phyloP scores from a whole-genome alignment of 2,329 filamentous ascomycete genomes.

The Botrytis cinerea region DNA sequence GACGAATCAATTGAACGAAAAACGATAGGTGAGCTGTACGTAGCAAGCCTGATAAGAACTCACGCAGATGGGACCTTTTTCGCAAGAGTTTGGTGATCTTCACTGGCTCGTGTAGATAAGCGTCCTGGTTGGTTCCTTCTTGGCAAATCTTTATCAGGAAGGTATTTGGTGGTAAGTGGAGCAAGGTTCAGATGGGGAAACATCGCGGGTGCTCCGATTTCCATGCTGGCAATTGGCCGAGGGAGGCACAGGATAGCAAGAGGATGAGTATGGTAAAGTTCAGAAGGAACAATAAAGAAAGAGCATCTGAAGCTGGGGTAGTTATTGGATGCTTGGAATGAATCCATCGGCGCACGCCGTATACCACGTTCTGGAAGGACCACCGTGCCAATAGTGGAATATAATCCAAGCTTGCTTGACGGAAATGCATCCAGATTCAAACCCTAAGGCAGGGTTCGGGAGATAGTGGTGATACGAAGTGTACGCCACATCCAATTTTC shows the following conservation, averaged over 20 bases:
- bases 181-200: constrained; percentile 13
- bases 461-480: constrained; percentile 11
- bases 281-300: neutral
- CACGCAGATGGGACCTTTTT: constrained; percentile 1
- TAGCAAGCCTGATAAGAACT: constrained; percentile 21
- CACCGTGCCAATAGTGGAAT: neutral
- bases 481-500: constrained; percentile 10
- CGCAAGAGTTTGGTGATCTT: neutral
- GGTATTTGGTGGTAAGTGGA: constrained; percentile 17
- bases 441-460: neutral
- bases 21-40: constrained; percentile 13
- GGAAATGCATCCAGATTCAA: neutral
- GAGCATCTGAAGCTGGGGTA: constrained; percentile 7
- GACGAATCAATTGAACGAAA: constrained; percentile 12
- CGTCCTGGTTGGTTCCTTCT: constrained; percentile 16
- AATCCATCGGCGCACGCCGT: constrained; percentile 19
- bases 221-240: constrained; percentile 19
- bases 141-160: constrained; percentile 23
- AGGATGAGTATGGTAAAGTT: neutral
- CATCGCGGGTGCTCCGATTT: constrained; percentile 8
- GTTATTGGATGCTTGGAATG: neutral
- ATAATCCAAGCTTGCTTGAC: neutral
- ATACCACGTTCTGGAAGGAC: constrained; percentile 1
- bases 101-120: constrained; percentile 24
- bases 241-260: neutral